Evolutionary conservation across 1,284 basidiomycete genomes (phyloP).

Genomic region (Melampsora occidentalis): DNA sequence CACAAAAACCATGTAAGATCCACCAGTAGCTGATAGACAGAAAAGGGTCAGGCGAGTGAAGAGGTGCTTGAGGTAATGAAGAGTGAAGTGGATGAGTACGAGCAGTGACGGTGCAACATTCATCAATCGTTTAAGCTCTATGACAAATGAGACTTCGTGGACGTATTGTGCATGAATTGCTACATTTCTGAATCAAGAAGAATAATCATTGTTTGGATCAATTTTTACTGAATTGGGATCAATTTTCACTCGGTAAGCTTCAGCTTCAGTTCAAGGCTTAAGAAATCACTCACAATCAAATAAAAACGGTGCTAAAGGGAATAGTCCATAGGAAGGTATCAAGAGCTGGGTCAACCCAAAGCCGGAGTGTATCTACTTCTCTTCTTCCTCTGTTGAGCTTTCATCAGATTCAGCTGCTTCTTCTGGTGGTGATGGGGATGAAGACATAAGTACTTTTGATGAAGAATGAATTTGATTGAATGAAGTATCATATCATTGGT

Average conservation of each 20-base stretch:
- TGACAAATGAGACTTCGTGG: slow-evolving; percentile 13
- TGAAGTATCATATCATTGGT: too few relatives aligned
- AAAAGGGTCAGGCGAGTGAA: slow-evolving; percentile 44
- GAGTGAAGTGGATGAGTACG: slow-evolving; percentile 44
- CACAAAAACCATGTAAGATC: slow-evolving; percentile 45
- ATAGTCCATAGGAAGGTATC: slow-evolving; percentile 40
- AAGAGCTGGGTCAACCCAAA: slow-evolving; percentile 30
- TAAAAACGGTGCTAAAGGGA: slow-evolving; percentile 33
- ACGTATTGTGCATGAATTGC: slow-evolving; percentile 42
- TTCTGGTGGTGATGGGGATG: too few relatives aligned
- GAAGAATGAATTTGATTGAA: too few relatives aligned
- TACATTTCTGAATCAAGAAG: slow-evolving; percentile 29
- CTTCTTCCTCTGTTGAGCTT: slow-evolving; percentile 1
- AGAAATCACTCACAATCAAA: slow-evolving; percentile 35
- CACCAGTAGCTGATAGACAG: slow-evolving; percentile 45
- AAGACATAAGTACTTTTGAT: too few relatives aligned
- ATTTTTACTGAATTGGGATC: neutral
- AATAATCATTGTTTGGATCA: neutral
- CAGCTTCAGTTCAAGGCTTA: neutral
- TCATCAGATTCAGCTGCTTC: neutral
- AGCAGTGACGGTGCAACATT: slow-evolving; percentile 36
- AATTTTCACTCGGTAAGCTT: too few relatives aligned
- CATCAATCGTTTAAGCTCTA: slow-evolving; percentile 8
- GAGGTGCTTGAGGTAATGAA: slow-evolving; percentile 40
- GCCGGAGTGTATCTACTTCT: slow-evolving; percentile 17